Conservation (phyloP, 1,284 basidiomycete genomes). For the Meira miltonrushii region DNA sequence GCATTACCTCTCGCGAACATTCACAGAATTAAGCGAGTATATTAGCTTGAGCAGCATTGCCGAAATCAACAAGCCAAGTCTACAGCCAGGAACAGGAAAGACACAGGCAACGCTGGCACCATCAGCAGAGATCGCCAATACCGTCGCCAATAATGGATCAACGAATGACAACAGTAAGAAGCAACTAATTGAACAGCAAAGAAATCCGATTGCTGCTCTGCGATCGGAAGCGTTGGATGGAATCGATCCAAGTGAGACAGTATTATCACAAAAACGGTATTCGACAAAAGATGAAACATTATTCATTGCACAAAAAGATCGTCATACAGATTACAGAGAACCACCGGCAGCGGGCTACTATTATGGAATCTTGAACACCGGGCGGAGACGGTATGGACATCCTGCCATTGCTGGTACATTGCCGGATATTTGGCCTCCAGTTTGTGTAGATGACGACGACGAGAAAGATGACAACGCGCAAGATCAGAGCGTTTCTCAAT, state of each 20-base stretch:
- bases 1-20: constrained; percentile 67
- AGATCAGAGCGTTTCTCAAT: not conserved
- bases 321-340: constrained; percentile 43
- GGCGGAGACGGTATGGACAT: constrained; percentile 39
- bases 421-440: constrained; percentile 45
- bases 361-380: constrained; percentile 38
- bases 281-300: constrained; percentile 80
- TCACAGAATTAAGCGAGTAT: constrained; percentile 72
- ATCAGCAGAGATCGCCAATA: not conserved
- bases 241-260: constrained; percentile 19
- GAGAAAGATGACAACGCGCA: constrained; percentile 11
- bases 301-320: constrained; percentile 64
- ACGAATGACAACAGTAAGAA: not conserved
- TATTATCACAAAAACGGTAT: constrained; percentile 61
- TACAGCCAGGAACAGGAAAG: constrained; percentile 6
- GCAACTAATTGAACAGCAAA: not conserved
- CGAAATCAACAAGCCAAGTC: constrained; percentile 21
- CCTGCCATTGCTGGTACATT: constrained; percentile 43
- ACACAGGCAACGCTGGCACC: constrained; percentile 2
- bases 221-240: not conserved
- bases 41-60: constrained; percentile 53
- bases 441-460: constrained; percentile 10
- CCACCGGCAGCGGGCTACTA: constrained; percentile 39
- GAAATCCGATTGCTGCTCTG: constrained; percentile 4
- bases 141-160: not conserved